Evolutionary conservation across 768 basidiomycete genomes (phyloP), one percentile per base, ranked within the genome.

Genomic region (Mycena leptocephala): DNA sequence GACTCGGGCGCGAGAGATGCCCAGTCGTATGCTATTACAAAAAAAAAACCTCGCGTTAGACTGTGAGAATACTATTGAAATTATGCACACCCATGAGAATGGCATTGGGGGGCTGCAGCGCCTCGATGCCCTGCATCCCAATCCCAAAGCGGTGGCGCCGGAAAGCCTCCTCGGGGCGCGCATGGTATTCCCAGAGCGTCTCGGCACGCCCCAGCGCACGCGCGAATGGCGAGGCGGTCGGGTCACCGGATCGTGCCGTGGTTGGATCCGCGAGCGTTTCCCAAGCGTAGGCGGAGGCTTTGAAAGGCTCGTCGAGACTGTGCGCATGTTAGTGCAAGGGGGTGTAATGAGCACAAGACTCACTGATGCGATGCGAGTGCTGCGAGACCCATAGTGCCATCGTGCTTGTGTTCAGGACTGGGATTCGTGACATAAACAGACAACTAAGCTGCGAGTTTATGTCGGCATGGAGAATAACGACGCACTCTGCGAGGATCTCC

Each of bases 11-110:
- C 86, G 33, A 95, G 86, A 8, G 87, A 81, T 22, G 84, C 79
- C 91, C 94, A 95, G 48, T 91, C 88, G 78, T 92, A 93, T 2
- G 88, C 94, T 94, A 20, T 43, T n/a, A n/a, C n/a, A 1, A 20
- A 26, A 8, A 28, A 14, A 20, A 22, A 20, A 63, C 11, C 7
- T 22, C 6, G 58, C 7, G 58, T 56, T 22, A 37, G 58, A n/a
- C 30, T n/a, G 2, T 26, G 28, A 32, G 1, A 33, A 35, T 10
- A 30, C 10, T 7, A 9, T 14, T 16, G 7, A 30, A 43, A 63
- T 30, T 22, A 26, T 5, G 32, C 72, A 46, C 3, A 70, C 73
- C 74, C 5, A 67, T 70, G 5, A 74, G 18, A 28, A 77, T 74
- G 16, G 76, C 63, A 24, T 84, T 80, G 5, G 72, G 18, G 10